Base-by-base conservation (phyloP, 805 yeast species). In the Saccharomyces eubayanus region DNA sequence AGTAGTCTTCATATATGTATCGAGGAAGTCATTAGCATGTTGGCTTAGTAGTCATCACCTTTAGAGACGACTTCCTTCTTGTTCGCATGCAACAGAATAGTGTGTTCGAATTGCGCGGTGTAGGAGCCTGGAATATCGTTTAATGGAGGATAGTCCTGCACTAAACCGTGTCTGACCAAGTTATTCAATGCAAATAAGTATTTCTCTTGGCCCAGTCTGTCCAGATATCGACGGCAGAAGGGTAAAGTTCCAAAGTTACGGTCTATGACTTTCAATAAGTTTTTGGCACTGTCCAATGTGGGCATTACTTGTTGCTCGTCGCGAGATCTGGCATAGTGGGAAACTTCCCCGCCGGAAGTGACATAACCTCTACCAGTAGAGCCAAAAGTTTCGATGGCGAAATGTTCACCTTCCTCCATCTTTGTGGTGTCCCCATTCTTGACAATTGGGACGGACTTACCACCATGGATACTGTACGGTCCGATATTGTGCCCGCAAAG, bases 361-460 rank as follows among this genome's bases (percentile, higher is more conserved):
- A 94, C 98, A 62, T 84, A 85, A 40, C 98, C 99, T 55, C 86
- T 81, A 57, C 99, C 99, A 1, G 99, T 94, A 47, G 96, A 81
- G 11, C 99, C 99, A 66, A 94, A 94, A 2, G 99, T 94, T 74
- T 94, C 99, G 66, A 94, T 92, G 56, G 99, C 99, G 76, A 89
- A 92, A 1, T 89, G 85, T 71, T 94, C 99, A 58, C 97, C 97
- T 75, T 94, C 99, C 71, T 94, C 99, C 97, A 94, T 92, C 78
- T 92, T 92, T 10, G 98, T 94, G 70, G 80, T 80, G 69, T 94
- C 99, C 6, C 90, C 92, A 64, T 88, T 88, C 64, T 91, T 86
- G 36, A 94, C 96, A 64, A 94, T 94, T 16, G 99, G 99, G 48
- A 94, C 98, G 28, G 95, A 84, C 71, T 94, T 94, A 58, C 97